A percentile compares a stretch with the other conserved stretches of the same genome.
phyloP scores from a whole-genome alignment of 805 yeast genomes.

The Candida berthetii region DNA sequence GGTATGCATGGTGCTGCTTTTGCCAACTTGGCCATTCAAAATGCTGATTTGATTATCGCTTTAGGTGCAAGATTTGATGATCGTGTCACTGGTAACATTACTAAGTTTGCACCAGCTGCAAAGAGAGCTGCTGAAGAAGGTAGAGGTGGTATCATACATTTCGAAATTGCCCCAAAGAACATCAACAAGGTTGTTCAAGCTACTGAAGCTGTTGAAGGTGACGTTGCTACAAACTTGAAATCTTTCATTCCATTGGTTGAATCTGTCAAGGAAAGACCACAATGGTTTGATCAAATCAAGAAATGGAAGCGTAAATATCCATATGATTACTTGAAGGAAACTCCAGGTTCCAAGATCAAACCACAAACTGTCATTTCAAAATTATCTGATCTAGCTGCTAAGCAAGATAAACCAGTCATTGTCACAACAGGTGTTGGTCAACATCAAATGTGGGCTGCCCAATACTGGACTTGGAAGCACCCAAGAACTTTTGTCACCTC shows the following conservation, averaged over 20 bases:
- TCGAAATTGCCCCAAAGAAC: constrained; percentile 94
- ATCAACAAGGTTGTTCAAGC: constrained; percentile 97
- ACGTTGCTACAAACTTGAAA: constrained; percentile 74
- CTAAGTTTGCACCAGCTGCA: constrained; percentile 92
- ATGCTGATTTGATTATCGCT: constrained; percentile 89
- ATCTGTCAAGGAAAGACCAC: constrained; percentile 59
- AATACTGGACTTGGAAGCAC: constrained; percentile 87
- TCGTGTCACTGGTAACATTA: constrained; percentile 86
- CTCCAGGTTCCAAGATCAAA: constrained; percentile 73
- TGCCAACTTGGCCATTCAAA: constrained; percentile 91
- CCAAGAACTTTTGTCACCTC: constrained; percentile 96
- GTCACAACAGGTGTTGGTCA: constrained; percentile 99
- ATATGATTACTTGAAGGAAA: constrained; percentile 73
- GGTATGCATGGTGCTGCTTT: constrained; percentile 98
- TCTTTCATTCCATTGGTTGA: constrained; percentile 66
- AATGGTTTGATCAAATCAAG: constrained; percentile 71
- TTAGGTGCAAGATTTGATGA: constrained; percentile 98
- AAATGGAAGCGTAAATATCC: constrained; percentile 88
- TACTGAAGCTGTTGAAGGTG: constrained; percentile 96
- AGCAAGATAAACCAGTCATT: constrained; percentile 65
- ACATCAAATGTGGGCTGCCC: constrained; percentile 99
- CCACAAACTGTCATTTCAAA: constrained; percentile 90
- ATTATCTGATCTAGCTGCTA: constrained; percentile 64
- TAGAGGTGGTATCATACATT: constrained; percentile 95
- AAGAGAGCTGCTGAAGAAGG: constrained; percentile 80